Percentiles rank a stretch among this genome's conserved stretches.
Conservation (phyloP, 306 rosid genomes). For the Leucaena leucocephala region DNA sequence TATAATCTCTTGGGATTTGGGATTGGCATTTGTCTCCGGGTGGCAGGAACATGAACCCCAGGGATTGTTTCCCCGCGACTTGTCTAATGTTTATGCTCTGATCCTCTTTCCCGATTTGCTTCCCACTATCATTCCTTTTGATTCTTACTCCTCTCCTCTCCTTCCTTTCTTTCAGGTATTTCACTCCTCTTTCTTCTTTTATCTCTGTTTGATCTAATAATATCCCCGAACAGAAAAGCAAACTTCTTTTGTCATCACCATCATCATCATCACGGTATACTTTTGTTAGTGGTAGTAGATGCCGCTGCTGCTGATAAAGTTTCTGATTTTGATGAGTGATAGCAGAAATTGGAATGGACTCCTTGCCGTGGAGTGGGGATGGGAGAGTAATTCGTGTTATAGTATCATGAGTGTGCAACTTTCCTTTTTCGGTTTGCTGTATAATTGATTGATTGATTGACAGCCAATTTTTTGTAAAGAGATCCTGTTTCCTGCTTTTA, state of each 20-base stretch:
- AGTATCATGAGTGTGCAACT: constrained; percentile 23
- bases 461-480: constrained; percentile 2
- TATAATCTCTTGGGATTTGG: constrained; percentile 65
- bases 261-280: constrained; percentile 13
- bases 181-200: neutral
- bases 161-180: constrained; percentile 29
- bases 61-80: constrained; percentile 27
- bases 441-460: constrained; percentile 15
- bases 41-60: constrained; percentile 31
- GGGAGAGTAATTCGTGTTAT: constrained; percentile 19
- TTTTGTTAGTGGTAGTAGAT: constrained; percentile 27
- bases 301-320: constrained; percentile 29
- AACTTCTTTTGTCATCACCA: neutral
- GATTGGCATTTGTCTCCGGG: constrained; percentile 62
- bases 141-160: neutral
- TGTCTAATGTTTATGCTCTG: constrained; percentile 27
- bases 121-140: constrained; percentile 32
- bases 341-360: constrained; percentile 7
- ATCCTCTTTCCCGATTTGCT: constrained; percentile 25
- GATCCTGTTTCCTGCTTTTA: constrained; percentile 15
- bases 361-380: constrained; percentile 24
- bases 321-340: constrained; percentile 22
- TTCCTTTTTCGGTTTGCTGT: constrained; percentile 17
- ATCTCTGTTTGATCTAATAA: constrained; percentile 3
- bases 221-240: neutral